Conservation (phyloP, 345 rosid species). For the Limnanthes douglasii region DNA sequence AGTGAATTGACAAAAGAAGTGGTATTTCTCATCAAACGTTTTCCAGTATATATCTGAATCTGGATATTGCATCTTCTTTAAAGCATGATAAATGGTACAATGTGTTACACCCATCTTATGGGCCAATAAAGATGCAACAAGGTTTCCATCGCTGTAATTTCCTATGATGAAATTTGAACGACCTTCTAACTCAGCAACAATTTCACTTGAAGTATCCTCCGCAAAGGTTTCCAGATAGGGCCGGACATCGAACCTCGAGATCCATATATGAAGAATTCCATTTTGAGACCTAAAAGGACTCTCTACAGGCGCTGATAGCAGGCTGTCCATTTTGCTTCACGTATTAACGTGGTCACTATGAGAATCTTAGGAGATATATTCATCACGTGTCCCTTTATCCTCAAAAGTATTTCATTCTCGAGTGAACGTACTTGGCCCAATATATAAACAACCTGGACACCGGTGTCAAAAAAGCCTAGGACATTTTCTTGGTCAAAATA, state of each 20-base stretch:
- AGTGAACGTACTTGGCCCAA: constrained; percentile 67
- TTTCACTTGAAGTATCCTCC: too few relatives aligned
- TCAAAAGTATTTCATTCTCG: constrained; percentile 45
- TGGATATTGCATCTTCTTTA: constrained; percentile 75
- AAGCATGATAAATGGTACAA: constrained; percentile 76
- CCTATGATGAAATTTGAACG: too few relatives aligned
- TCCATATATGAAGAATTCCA: constrained; percentile 48
- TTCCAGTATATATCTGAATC: constrained; percentile 77
- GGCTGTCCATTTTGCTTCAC: constrained; percentile 38
- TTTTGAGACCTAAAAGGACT: constrained; percentile 47
- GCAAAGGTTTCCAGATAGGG: constrained; percentile 58
- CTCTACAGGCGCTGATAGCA: constrained; percentile 49
- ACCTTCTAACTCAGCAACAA: too few relatives aligned
- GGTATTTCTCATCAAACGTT: constrained; percentile 62
- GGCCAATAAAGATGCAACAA: too few relatives aligned
- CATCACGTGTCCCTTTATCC: constrained; percentile 46
- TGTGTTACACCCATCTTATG: too few relatives aligned
- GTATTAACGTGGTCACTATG: constrained; percentile 57
- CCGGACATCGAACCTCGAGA: constrained; percentile 56
- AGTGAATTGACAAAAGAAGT: constrained; percentile 73
- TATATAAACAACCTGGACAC: constrained; percentile 78
- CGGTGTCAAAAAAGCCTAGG: constrained; percentile 66
- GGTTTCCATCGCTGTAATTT: too few relatives aligned
- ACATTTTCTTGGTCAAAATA: constrained; percentile 59
- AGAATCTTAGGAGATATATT: constrained; percentile 41